Percentiles rank a stretch among this genome's conserved stretches.
Evolutionary conservation across 257 asterid species (phyloP).

Genomic region (Sherardia arvensis): DNA sequence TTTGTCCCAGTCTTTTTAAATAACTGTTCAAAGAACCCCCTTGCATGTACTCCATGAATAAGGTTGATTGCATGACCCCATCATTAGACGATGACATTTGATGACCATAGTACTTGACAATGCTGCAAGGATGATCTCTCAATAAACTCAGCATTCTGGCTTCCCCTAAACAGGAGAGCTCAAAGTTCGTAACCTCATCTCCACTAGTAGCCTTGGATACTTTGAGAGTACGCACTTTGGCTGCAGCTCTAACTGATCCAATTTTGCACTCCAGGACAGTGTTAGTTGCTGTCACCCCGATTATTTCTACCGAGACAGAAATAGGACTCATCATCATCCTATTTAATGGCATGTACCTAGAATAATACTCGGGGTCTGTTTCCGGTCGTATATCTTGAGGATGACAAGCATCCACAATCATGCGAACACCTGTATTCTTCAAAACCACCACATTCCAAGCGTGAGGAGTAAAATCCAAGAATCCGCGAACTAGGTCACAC

Average conservation of each 20-base stretch:
- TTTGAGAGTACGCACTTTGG: conserved; percentile 76
- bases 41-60: conserved; percentile 74
- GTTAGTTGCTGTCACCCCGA: conserved; percentile 43
- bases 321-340: conserved; percentile 49
- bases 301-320: conserved; percentile 37
- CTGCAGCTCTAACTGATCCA: conserved; percentile 61
- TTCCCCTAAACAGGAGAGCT: conserved; percentile 75
- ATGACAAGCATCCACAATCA: conserved; percentile 94
- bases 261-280: conserved; percentile 59
- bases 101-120: conserved; percentile 75
- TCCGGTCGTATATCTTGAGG: conserved; percentile 88
- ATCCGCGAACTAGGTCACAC: conserved; percentile 95
- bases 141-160: conserved; percentile 67
- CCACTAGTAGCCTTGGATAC: conserved; percentile 35
- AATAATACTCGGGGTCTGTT: conserved; percentile 63
- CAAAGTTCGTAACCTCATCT: conserved; percentile 62
- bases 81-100: conserved; percentile 73
- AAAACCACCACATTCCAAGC: conserved; percentile 90
- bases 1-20: conserved; percentile 43
- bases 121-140: conserved; percentile 68
- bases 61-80: conserved; percentile 55
- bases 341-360: conserved; percentile 86
- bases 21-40: conserved; percentile 90
- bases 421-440: conserved; percentile 47
- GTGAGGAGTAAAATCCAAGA: conserved; percentile 85